Evolutionary conservation across 108 stramenopile species (phyloP).

Genomic region (Fragilaria radians): DNA sequence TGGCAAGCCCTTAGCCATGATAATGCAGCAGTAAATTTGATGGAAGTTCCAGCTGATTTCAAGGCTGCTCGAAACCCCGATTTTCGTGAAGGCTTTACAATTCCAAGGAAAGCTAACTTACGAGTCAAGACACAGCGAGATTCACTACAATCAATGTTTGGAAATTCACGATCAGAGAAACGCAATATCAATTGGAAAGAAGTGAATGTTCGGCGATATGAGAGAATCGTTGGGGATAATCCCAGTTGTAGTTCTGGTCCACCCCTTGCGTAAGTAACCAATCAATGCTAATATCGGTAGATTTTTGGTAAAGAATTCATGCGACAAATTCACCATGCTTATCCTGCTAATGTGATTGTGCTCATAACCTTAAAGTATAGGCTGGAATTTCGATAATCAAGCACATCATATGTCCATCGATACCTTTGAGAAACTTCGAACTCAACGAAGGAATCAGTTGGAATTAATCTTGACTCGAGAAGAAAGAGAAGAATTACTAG

Average conservation of each 20-base stretch:
- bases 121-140: background rate
- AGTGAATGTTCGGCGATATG: constrained; percentile 7
- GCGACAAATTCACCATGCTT: too few species aligned
- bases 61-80: too few species aligned
- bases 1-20: too few species aligned
- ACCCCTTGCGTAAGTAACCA: background rate
- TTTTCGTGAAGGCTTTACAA: background rate
- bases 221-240: constrained; percentile 3
- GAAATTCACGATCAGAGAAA: background rate
- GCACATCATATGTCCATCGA: constrained; percentile 31
- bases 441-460: constrained; percentile 18
- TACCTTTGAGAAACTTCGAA: constrained; percentile 38
- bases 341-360: too few species aligned
- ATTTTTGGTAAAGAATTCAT: too few species aligned
- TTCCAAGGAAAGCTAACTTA: background rate
- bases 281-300: too few species aligned
- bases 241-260: constrained; percentile 1
- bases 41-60: too few species aligned
- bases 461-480: constrained; percentile 47
- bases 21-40: too few species aligned
- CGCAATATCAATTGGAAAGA: background rate
- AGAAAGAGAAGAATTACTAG: constrained; percentile 48
- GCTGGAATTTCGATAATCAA: constrained; percentile 21
- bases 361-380: constrained; percentile 19
- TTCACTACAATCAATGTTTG: background rate